phyloP scores from a whole-genome alignment of 257 asterid species.

The Plantago major region DNA sequence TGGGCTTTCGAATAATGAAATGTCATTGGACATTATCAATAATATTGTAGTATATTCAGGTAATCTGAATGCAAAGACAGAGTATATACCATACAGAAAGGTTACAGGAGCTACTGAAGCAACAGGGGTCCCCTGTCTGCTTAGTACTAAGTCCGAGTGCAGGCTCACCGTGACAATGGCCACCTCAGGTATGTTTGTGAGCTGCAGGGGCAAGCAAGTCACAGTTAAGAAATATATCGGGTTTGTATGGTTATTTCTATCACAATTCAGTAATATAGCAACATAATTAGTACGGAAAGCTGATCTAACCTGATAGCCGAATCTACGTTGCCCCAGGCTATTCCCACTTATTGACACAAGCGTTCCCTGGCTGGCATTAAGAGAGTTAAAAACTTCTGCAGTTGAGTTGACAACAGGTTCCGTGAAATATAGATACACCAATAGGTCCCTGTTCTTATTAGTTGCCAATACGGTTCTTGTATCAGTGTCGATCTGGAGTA shows the following conservation, averaged over 20 bases:
- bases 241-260: not conserved
- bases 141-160: constrained; percentile 47
- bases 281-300: not conserved
- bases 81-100: constrained; percentile 73
- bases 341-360: constrained; percentile 58
- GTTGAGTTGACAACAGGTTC: constrained; percentile 81
- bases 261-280: not conserved
- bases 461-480: constrained; percentile 74
- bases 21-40: not conserved
- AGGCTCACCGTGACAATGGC: constrained; percentile 70
- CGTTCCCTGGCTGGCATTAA: constrained; percentile 58
- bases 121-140: constrained; percentile 76
- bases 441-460: constrained; percentile 51
- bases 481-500: constrained; percentile 56
- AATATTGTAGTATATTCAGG: not conserved
- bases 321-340: constrained; percentile 71
- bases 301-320: constrained; percentile 71
- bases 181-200: constrained; percentile 45
- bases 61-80: not conserved
- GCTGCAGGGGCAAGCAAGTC: constrained; percentile 33
- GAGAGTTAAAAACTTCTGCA: constrained; percentile 58
- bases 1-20: too few species aligned
- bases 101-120: constrained; percentile 72
- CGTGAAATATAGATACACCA: constrained; percentile 67
- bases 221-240: not conserved